A percentile compares a stretch with the other conserved stretches of the same genome.
phyloP scores from a whole-genome alignment of 129 eudicot species.

The Chrysanthemum seticuspe region DNA sequence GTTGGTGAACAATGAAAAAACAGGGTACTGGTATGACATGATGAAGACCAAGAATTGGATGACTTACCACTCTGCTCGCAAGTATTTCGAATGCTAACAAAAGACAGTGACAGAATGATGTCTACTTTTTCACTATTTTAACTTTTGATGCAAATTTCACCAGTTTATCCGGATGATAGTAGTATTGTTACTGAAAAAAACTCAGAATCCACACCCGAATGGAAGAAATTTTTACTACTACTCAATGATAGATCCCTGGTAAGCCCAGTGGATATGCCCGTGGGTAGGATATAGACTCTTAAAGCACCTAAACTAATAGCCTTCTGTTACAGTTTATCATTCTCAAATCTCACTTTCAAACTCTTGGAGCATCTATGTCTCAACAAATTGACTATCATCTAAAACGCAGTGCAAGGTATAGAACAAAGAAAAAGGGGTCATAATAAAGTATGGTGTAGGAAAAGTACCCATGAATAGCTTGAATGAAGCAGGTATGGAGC shows the following conservation, averaged over 20 bases:
- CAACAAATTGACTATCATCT: not conserved
- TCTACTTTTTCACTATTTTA: not conserved
- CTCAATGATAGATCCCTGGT: not conserved
- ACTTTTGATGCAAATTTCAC: not conserved
- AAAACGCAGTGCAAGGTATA: not conserved
- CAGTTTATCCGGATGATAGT: not conserved
- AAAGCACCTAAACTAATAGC: not conserved
- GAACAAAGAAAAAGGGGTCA: not conserved
- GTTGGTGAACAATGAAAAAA: not conserved
- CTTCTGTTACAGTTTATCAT: not conserved
- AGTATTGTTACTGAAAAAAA: not conserved
- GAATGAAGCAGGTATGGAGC: constrained; percentile 92
- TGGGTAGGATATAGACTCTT: constrained; percentile 3
- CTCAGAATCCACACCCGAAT: not conserved
- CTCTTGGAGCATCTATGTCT: not conserved
- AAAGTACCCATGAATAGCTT: constrained; percentile 75
- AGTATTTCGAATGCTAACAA: too few relatives aligned
- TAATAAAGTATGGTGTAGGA: not conserved
- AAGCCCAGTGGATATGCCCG: not conserved
- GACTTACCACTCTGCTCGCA: constrained; percentile 1
- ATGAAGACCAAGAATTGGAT: not conserved
- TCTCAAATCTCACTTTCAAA: not conserved
- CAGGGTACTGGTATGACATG: not conserved
- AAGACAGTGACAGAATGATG: not conserved
- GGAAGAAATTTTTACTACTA: not conserved